phyloP scores from a whole-genome alignment of 768 basidiomycete species.

The Austroboletus eburneus region DNA sequence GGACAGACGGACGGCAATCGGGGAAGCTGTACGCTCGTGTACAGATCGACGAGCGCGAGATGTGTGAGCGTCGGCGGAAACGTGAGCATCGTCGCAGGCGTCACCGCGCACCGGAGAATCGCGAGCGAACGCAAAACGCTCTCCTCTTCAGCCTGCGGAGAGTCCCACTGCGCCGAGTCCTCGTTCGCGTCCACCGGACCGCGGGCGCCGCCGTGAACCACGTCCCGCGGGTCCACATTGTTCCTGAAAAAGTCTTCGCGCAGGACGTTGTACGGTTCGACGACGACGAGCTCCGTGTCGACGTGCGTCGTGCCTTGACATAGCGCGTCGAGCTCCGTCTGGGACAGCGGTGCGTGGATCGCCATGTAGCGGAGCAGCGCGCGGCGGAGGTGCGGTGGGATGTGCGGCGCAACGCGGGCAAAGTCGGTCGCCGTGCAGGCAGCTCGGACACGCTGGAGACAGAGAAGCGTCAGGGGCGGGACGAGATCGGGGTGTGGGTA shows the following conservation, averaged over 20 bases:
- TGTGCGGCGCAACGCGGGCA: constrained; percentile 42
- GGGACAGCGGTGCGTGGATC: constrained; percentile 51
- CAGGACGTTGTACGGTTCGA: constrained; percentile 49
- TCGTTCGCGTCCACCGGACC: too few relatives aligned
- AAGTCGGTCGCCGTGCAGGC: constrained; percentile 41
- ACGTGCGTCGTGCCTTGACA: constrained; percentile 49
- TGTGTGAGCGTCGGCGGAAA: constrained; percentile 64
- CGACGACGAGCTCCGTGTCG: constrained; percentile 61
- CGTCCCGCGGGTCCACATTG: too few relatives aligned
- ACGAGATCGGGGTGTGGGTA: constrained; percentile 26
- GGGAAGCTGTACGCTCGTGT: constrained; percentile 46
- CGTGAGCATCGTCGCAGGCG: constrained; percentile 41
- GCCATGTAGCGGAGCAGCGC: constrained; percentile 56
- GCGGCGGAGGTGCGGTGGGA: constrained; percentile 58
- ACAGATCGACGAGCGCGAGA: constrained; percentile 53
- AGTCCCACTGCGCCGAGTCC: constrained; percentile 39
- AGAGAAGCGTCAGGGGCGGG: constrained; percentile 54
- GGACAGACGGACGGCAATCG: constrained; percentile 59
- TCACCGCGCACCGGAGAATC: constrained; percentile 46
- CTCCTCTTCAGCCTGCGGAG: constrained; percentile 4
- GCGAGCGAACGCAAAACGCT: constrained; percentile 42
- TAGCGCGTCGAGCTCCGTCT: constrained; percentile 46
- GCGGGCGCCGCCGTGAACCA: too few relatives aligned
- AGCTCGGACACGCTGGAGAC: constrained; percentile 46
- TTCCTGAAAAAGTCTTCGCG: constrained; percentile 41